A percentile compares a stretch with the other conserved stretches of the same genome.
phyloP scores from a whole-genome alignment of 208 protist genomes.

The Endotrypanum monterogeii region DNA sequence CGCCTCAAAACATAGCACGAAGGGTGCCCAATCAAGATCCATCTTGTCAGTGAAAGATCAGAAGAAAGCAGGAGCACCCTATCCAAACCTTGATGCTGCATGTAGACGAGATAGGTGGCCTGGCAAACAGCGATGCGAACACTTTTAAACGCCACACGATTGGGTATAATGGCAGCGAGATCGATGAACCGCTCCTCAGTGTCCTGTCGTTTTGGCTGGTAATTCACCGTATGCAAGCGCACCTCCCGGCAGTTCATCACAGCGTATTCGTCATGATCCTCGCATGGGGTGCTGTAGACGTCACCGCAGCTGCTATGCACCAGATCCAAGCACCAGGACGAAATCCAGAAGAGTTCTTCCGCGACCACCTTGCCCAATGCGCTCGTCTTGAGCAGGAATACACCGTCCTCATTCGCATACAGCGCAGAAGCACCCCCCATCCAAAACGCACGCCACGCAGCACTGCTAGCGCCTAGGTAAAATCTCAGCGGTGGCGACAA shows the following conservation, averaged over 20 bases:
- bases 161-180: slow-evolving; percentile 28
- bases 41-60: slow-evolving; percentile 51
- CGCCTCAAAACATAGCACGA: slow-evolving; percentile 42
- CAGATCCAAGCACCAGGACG: slow-evolving; percentile 20
- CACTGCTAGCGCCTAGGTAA: slow-evolving; percentile 48
- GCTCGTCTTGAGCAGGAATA: slow-evolving; percentile 24
- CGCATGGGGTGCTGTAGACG: slow-evolving; percentile 23
- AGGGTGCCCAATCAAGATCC: slow-evolving; percentile 48
- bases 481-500: slow-evolving; percentile 18
- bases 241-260: slow-evolving; percentile 39
- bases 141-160: slow-evolving; percentile 25
- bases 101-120: slow-evolving; percentile 39
- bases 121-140: slow-evolving; percentile 35
- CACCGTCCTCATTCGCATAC: slow-evolving; percentile 44
- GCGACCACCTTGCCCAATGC: slow-evolving; percentile 10
- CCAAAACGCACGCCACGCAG: slow-evolving; percentile 53
- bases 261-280: slow-evolving; percentile 43
- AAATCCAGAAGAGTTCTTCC: slow-evolving; percentile 19
- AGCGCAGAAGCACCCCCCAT: slow-evolving; percentile 44
- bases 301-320: slow-evolving; percentile 43
- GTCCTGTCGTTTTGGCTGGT: background rate
- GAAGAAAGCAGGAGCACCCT: slow-evolving; percentile 52
- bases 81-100: slow-evolving; percentile 46
- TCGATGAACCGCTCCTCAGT: slow-evolving; percentile 19
- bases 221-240: slow-evolving; percentile 34